These are phyloP conservation scores for Grigorovia transvaalensis DNA, from an alignment of 805 yeast species.

Conservation along the genomic window DNA sequence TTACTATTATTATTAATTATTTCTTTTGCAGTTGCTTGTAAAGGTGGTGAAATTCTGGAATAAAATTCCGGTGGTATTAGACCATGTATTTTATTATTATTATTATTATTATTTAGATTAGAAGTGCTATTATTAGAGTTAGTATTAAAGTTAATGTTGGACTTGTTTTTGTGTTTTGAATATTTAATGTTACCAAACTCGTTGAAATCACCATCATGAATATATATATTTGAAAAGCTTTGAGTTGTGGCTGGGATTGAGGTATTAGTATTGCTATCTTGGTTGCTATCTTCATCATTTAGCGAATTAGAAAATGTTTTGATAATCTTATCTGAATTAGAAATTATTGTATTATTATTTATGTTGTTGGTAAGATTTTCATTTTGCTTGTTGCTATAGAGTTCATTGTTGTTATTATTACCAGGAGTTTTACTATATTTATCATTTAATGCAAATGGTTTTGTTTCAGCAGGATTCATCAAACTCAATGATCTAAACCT, in stretches of 20 bases:
- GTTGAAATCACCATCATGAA: conserved; percentile 27
- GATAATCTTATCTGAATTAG: neutral
- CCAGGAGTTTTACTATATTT: neutral
- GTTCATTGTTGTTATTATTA: neutral
- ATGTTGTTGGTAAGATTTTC: neutral
- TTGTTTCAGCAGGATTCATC: conserved; percentile 23
- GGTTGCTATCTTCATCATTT: neutral
- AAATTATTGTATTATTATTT: neutral
- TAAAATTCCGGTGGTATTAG: conserved; percentile 30
- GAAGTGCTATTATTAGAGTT: neutral
- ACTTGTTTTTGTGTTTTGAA: conserved; percentile 1
- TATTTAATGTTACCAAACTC: conserved; percentile 3
- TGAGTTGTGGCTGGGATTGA: neutral
- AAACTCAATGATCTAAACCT: conserved; percentile 28
- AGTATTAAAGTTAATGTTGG: neutral
- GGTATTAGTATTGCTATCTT: neutral
- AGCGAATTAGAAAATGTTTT: neutral
- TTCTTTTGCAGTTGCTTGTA: neutral
- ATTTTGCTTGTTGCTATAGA: neutral
- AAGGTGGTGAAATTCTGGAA: conserved; percentile 20
- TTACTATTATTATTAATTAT: conserved; percentile 15
- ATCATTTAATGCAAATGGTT: conserved; percentile 13
- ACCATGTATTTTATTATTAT: conserved; percentile 6
- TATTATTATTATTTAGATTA: neutral
- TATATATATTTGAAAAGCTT: conserved; percentile 23